Evolutionary conservation across 2,329 filamentous ascomycete genomes (phyloP).

Genomic region (Amauroascus verrucosus): DNA sequence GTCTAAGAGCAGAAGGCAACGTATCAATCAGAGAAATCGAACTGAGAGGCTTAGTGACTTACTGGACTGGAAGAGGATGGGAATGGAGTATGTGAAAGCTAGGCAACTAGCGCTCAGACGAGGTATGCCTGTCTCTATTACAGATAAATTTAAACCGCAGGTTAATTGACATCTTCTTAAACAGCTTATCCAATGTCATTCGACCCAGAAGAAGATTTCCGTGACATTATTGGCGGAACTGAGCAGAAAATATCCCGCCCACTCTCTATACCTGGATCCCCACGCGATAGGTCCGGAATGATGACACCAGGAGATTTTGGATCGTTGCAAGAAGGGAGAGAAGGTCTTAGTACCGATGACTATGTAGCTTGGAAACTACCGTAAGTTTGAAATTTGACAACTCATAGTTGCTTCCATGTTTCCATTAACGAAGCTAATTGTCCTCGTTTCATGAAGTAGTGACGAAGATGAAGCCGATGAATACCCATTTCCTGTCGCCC

Average conservation of each 20-base stretch:
- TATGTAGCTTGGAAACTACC: conserved; percentile 97
- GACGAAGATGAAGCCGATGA: conserved; percentile 88
- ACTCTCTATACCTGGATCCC: conserved; percentile 86
- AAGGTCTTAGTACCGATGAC: conserved; percentile 89
- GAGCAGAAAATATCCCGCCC: conserved; percentile 94
- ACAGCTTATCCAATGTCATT: conserved; percentile 80
- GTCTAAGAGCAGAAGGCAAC: conserved; percentile 83
- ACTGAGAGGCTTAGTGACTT: conserved; percentile 91
- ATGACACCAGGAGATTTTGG: conserved; percentile 99
- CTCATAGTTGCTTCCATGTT: neutral
- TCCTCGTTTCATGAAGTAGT: conserved; percentile 49
- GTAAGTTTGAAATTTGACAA: conserved; percentile 57
- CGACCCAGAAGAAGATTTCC: conserved; percentile 62
- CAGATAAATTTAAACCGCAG: neutral
- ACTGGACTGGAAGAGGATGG: conserved; percentile 98
- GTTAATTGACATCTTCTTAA: neutral
- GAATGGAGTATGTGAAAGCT: conserved; percentile 97
- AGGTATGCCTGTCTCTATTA: conserved; percentile 26
- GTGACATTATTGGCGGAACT: conserved; percentile 81
- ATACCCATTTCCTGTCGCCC: conserved; percentile 59
- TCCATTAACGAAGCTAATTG: neutral
- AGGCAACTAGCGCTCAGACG: conserved; percentile 81
- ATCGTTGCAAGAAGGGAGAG: conserved; percentile 84
- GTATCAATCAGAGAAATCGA: conserved; percentile 96
- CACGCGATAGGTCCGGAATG: conserved; percentile 83